Evolutionary conservation across 2,329 filamentous ascomycete species (phyloP).

Genomic region (Plectosphaerella sp.): DNA sequence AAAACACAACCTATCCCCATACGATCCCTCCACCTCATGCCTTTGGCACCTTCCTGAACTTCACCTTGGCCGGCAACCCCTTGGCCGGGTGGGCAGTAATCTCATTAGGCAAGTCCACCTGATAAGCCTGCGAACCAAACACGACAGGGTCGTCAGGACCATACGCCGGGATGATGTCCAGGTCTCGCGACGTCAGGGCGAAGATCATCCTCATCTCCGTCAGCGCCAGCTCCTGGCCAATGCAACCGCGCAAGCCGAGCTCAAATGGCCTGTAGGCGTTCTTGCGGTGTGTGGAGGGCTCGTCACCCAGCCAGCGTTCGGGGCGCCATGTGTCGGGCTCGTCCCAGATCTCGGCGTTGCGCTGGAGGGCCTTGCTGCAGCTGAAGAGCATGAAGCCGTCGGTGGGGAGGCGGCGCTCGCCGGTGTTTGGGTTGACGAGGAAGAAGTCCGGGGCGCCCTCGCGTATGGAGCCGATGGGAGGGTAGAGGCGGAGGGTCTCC

Average conservation of each 20-base stretch:
- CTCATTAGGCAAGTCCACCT: too few relatives aligned
- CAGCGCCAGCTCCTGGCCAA: slow-evolving; percentile 52
- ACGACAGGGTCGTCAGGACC: not conserved
- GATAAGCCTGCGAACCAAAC: too few relatives aligned
- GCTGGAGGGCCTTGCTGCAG: slow-evolving; percentile 30
- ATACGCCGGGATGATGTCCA: slow-evolving; percentile 33
- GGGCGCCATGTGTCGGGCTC: slow-evolving; percentile 40
- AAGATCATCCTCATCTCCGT: slow-evolving; percentile 47
- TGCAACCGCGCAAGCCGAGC: slow-evolving; percentile 45
- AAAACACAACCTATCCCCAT: too few relatives aligned
- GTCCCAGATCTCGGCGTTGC: slow-evolving; percentile 34
- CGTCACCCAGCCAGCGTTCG: slow-evolving; percentile 44
- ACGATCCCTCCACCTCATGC: too few relatives aligned
- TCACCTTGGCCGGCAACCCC: too few relatives aligned
- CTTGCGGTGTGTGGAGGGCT: slow-evolving; percentile 37
- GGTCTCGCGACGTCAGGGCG: slow-evolving; percentile 41
- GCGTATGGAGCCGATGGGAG: slow-evolving; percentile 42
- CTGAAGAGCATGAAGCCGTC: slow-evolving; percentile 35
- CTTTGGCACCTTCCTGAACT: too few relatives aligned
- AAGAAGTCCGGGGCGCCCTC: slow-evolving; percentile 28
- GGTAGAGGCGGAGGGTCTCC: slow-evolving; percentile 50
- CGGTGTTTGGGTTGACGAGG: slow-evolving; percentile 27
- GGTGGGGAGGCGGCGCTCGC: slow-evolving; percentile 38
- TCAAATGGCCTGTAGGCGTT: slow-evolving; percentile 39
- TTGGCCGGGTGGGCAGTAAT: too few relatives aligned